Base-by-base conservation (phyloP, 2,329 filamentous ascomycete species). In the Nigrospora sphaerica region DNA sequence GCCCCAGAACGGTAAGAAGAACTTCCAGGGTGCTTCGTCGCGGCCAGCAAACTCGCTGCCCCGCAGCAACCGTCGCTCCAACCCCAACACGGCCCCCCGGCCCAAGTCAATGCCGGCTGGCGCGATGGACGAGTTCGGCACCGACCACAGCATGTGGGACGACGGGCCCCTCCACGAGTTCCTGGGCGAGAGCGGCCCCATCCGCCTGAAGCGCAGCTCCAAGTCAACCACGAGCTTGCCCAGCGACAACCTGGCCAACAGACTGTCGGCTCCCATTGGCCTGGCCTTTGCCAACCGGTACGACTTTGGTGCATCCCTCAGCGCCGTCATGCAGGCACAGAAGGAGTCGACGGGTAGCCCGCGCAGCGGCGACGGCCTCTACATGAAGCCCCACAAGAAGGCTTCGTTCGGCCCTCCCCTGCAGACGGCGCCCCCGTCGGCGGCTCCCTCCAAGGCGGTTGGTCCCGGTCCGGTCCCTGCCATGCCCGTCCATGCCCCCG, bases 281-380 rank as follows among this genome's bases (percentile, higher is more conserved):
- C 83, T 87, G 57, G 86, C 85, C 16, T 96, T 97, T 64, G 87
- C 89, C 40, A 91, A 91, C 65, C 86, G 93, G 45, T 98, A 98
- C 64, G 92, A 97, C 69, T 97, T 98, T 64, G 85, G 87, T 50
- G 88, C 88, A n/a, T 97, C 93, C 1, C 76, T 97, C 31, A 84
- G 78, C 45, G 89, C 90, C 44, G 90, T 89, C 12, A 85, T 92
- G 62, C 82, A 85, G 59, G 83, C 80, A 28, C 83, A 85, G 40
- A 86, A 88, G 60, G 81, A 81, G 52, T 72, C 74, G 13, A 68
- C 78, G 53, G 71, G 75, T 52, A 78, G 82, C 63, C 67, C 70
- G 64, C 53, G 54, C 10, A 49, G 54, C 39, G 34, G 43, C 19
- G 77, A 83, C 59, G 72, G 75, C 45, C 62, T 84, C 32, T 73